Evolutionary conservation across 495 filamentous ascomycete species (phyloP).

Genomic region (Penicillium paradoxum): DNA sequence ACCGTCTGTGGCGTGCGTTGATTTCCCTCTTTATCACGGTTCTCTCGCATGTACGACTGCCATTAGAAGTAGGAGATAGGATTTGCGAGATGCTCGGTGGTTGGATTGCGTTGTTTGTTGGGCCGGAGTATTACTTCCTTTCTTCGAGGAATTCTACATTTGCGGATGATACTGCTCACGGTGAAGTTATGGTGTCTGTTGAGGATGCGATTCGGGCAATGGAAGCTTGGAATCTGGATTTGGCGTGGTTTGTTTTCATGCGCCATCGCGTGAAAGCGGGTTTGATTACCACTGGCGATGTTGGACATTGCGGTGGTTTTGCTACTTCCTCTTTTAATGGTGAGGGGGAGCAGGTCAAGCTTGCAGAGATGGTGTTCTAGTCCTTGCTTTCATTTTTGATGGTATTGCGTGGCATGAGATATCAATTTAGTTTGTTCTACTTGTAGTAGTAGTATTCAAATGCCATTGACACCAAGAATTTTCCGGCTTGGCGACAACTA

Average conservation of each 20-base stretch:
- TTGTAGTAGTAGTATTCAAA: neutral
- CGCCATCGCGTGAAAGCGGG: conserved; percentile 6
- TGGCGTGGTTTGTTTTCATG: conserved; percentile 43
- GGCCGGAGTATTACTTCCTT: conserved; percentile 31
- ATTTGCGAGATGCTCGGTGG: conserved; percentile 36
- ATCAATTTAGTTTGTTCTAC: neutral
- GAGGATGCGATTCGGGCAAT: conserved; percentile 36
- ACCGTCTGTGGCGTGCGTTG: conserved; percentile 35
- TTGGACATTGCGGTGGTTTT: neutral
- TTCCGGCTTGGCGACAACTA: neutral
- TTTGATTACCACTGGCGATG: neutral
- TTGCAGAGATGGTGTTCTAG: conserved; percentile 33
- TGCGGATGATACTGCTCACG: neutral
- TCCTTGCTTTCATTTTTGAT: neutral
- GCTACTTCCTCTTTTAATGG: neutral
- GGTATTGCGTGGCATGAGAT: neutral
- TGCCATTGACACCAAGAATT: neutral
- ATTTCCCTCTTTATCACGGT: conserved; percentile 37
- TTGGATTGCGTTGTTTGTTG: conserved; percentile 38
- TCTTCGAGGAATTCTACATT: neutral
- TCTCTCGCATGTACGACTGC: conserved; percentile 36
- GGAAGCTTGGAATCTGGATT: conserved; percentile 44
- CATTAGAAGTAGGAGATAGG: conserved; percentile 32
- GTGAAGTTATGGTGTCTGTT: conserved; percentile 7
- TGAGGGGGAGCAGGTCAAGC: conserved; percentile 20